Evolutionary conservation across 2,329 filamentous ascomycete genomes (phyloP).

Genomic region (Dryadomyces quercivorus): DNA sequence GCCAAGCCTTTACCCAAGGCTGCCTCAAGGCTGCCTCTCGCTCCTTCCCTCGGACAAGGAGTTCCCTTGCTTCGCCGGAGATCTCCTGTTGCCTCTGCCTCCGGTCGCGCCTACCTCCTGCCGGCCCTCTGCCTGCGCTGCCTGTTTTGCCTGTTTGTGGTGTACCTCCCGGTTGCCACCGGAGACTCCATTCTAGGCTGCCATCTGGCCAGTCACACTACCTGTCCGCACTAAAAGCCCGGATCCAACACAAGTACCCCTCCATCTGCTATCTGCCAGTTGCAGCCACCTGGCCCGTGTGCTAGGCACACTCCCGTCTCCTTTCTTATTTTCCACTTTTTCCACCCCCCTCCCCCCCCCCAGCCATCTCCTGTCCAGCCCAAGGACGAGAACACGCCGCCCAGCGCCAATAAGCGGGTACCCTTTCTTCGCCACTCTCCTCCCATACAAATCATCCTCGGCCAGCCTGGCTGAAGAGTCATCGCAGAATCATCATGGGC

Average conservation of each 20-base stretch:
- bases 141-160: slow-evolving; percentile 5
- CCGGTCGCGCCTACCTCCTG: background rate
- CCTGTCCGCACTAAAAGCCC: slow-evolving; percentile 1
- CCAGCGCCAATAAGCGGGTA: slow-evolving; percentile 10
- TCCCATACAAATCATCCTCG: slow-evolving; percentile 2
- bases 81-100: too few species aligned
- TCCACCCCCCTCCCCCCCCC: slow-evolving; percentile 9
- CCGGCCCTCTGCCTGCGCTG: background rate
- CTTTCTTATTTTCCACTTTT: slow-evolving; percentile 8
- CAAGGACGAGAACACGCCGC: background rate
- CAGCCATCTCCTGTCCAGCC: slow-evolving; percentile 5
- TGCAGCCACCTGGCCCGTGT: slow-evolving; percentile 21
- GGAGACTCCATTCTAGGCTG: slow-evolving; percentile 19
- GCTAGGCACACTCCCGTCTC: slow-evolving; percentile 3
- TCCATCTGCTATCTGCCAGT: slow-evolving; percentile 15
- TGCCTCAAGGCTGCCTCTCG: background rate
- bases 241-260: slow-evolving; percentile 17
- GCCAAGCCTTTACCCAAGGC: background rate
- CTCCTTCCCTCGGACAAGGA: background rate
- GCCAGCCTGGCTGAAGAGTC: slow-evolving; percentile 9
- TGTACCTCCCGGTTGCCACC: slow-evolving; percentile 15
- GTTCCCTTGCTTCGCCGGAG: too few species aligned
- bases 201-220: slow-evolving; percentile 9
- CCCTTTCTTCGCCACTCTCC: slow-evolving; percentile 8
- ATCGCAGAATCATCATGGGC: slow-evolving; percentile 12